Conservation (phyloP, 2,329 filamentous ascomycete genomes). For the Aplosporella prunicola region DNA sequence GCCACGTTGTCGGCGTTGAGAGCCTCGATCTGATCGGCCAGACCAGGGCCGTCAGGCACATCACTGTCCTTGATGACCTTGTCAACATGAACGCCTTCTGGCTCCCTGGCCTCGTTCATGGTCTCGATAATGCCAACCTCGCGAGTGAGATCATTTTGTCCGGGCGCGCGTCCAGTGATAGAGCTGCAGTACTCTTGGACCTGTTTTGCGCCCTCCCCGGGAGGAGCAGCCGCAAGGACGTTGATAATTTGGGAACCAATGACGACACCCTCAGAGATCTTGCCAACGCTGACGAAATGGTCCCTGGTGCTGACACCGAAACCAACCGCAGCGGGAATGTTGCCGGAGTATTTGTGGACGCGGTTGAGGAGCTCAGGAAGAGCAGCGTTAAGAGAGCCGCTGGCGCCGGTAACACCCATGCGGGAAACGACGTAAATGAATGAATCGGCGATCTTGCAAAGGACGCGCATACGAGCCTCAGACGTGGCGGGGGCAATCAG, state of each 20-base stretch:
- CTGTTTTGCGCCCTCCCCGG: constrained; percentile 57
- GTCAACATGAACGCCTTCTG: constrained; percentile 57
- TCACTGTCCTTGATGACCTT: constrained; percentile 54
- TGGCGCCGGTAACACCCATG: constrained; percentile 92
- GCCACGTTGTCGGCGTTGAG: constrained; percentile 53
- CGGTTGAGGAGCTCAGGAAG: constrained; percentile 73
- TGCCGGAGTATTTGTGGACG: constrained; percentile 86
- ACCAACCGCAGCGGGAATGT: constrained; percentile 82
- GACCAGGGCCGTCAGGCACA: constrained; percentile 49
- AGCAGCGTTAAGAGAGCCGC: constrained; percentile 68
- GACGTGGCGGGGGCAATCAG: constrained; percentile 91
- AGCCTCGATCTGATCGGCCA: constrained; percentile 77
- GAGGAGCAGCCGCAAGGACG: constrained; percentile 59
- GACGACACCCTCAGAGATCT: constrained; percentile 85
- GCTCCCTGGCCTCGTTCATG: constrained; percentile 50
- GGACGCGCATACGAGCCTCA: constrained; percentile 83
- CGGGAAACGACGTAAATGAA: constrained; percentile 98
- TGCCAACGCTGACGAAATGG: constrained; percentile 78
- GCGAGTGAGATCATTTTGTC: constrained; percentile 43
- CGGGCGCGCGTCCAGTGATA: constrained; percentile 49
- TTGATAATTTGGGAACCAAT: constrained; percentile 94
- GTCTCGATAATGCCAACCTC: constrained; percentile 65
- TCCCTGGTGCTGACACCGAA: constrained; percentile 95
- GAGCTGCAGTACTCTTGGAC: constrained; percentile 82
- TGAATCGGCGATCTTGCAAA: constrained; percentile 93